Base-by-base conservation (phyloP, 192 early-diverging fungal species). In the Podila minutissima region DNA sequence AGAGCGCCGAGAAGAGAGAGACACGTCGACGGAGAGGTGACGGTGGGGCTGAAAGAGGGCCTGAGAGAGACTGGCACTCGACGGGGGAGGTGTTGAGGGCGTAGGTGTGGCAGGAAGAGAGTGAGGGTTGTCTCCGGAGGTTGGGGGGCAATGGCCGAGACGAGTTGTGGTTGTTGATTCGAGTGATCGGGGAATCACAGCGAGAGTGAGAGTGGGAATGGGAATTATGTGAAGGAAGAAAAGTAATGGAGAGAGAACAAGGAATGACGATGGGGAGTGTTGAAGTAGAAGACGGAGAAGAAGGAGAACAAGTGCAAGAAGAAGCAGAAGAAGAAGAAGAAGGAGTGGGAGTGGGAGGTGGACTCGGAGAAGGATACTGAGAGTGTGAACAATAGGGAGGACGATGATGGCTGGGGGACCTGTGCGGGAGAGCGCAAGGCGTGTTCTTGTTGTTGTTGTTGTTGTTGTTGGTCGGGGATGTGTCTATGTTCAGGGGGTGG, bases 21-120 rank as follows among this genome's bases (percentile, higher is more conserved):
- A 11, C 35, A 10, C 22, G 63, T 33, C 28, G 58, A 26, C 26
- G 60, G n/a, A 3, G 70, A 53, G 2, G 70, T 22, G 11, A 61
- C 5, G 28, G 66, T 62, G 29, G 70, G 46, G 26, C 65, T 67
- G 7, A 64, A 66, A 49, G 77, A 66, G 22, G 68, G 28, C 9
- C 70, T 62, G 77, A 73, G 32, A 72, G 71, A 15, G 77, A 81
- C 17, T 67, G 63, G 49, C 77, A 81, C 77, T 81, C 77, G 58
- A 67, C 77, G 11, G 77, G 77, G 5, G 77, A 81, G 32, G 66
- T 73, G 58, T 81, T 81, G 57, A 81, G 77, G 5, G 77, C 68
- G 59, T 31, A 35, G 24, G 64, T 65, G 64, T 61, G 59, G 29
- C 59, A 28, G 13, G 59, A 61, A 33, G 15, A 26, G 24, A 55